Evolutionary conservation across 306 rosid genomes (phyloP).

Genomic region (Sphenostylis stenocarpa): DNA sequence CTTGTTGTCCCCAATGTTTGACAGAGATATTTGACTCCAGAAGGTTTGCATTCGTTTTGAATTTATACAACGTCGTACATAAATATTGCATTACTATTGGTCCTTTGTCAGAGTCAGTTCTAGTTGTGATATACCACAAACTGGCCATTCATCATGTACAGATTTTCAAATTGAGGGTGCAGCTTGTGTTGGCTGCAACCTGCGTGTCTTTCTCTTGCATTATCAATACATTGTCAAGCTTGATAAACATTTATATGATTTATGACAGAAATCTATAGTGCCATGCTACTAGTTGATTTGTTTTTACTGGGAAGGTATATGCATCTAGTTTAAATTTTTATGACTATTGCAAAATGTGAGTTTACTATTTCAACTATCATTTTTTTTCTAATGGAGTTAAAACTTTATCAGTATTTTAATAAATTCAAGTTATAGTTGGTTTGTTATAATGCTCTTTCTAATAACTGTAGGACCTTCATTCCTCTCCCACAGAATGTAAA

Average conservation of each 20-base stretch:
- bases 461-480: background rate
- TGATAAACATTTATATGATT: background rate
- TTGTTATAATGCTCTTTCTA: background rate
- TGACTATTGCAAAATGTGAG: background rate
- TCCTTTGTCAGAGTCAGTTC: background rate
- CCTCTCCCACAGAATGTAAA: too few relatives aligned
- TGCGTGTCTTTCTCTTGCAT: background rate
- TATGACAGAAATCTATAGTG: background rate
- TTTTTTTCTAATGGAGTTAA: background rate
- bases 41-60: background rate
- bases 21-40: slow-evolving; percentile 2
- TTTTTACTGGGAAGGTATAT: background rate
- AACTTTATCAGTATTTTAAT: background rate
- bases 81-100: background rate
- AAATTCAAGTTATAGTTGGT: background rate
- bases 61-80: slow-evolving; percentile 8
- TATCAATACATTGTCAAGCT: background rate
- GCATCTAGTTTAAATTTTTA: background rate
- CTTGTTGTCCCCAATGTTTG: slow-evolving; percentile 16
- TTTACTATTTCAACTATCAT: background rate
- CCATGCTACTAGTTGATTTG: background rate
- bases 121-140: slow-evolving; percentile 2
- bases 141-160: background rate
- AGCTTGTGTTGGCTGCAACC: background rate
- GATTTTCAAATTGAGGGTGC: background rate